phyloP scores from a whole-genome alignment of 2,329 filamentous ascomycete genomes.

The Aspergillus awamori region DNA sequence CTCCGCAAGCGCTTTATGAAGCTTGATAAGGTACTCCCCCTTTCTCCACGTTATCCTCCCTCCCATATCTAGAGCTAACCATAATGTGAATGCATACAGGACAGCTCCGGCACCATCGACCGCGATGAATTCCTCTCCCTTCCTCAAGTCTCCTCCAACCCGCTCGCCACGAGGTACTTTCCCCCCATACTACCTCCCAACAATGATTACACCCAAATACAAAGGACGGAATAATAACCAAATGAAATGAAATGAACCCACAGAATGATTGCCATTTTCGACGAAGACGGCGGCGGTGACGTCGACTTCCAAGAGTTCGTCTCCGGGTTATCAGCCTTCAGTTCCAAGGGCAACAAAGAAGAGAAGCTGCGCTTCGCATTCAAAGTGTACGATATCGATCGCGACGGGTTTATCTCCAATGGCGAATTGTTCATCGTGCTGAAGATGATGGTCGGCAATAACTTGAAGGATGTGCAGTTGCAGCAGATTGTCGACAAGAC shows the following conservation, averaged over 20 bases:
- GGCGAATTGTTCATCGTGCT: constrained; percentile 98
- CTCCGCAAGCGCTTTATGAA: constrained; percentile 99
- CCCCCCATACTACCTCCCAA: not conserved
- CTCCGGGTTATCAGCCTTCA: constrained; percentile 90
- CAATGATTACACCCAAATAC: not conserved
- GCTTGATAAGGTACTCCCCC: constrained; percentile 76
- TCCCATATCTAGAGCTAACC: not conserved
- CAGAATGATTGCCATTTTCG: constrained; percentile 98
- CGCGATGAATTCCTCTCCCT: constrained; percentile 97
- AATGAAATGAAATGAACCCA: not conserved
- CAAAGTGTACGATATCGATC: constrained; percentile 99
- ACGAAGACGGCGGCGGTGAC: constrained; percentile 95
- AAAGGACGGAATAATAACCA: not conserved
- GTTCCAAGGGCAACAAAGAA: constrained; percentile 97
- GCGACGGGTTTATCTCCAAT: constrained; percentile 97
- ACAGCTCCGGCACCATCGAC: constrained; percentile 97
- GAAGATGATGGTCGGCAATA: constrained; percentile 99
- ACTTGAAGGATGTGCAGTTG: constrained; percentile 97
- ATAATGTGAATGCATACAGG: constrained; percentile 56
- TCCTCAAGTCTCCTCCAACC: constrained; percentile 96
- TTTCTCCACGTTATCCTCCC: not conserved
- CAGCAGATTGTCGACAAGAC: constrained; percentile 99
- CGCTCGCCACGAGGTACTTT: constrained; percentile 83
- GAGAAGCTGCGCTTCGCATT: constrained; percentile 98
- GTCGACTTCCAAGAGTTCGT: constrained; percentile 99